phyloP scores from a whole-genome alignment of 148 eudicot genomes.

The Cornus controversa region DNA sequence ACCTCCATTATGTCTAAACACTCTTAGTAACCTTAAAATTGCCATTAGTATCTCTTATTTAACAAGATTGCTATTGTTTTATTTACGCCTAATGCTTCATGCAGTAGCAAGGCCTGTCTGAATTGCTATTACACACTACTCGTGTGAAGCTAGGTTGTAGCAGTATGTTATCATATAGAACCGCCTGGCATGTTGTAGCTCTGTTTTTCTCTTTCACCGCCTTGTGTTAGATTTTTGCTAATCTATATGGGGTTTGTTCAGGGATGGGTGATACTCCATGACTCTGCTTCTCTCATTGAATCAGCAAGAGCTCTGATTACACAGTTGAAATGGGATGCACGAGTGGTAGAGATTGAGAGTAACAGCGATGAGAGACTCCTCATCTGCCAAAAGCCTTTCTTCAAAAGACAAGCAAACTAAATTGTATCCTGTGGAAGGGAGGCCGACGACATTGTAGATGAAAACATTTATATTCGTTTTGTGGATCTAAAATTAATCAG shows the following conservation, averaged over 20 bases:
- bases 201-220: not conserved
- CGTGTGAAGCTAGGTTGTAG: not conserved
- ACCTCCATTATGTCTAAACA: no score
- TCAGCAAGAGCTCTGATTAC: slow-evolving; percentile 67
- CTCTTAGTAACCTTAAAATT: no score
- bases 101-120: not conserved
- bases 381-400: slow-evolving; percentile 89
- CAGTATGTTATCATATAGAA: not conserved
- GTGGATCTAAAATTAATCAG: slow-evolving; percentile 15
- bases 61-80: not conserved
- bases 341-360: slow-evolving; percentile 77
- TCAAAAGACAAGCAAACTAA: slow-evolving; percentile 61
- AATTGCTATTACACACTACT: not conserved
- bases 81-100: not conserved
- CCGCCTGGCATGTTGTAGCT: not conserved
- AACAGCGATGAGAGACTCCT: slow-evolving; percentile 82
- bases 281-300: slow-evolving; percentile 63
- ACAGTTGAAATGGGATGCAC: slow-evolving; percentile 88
- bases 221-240: slow-evolving; percentile 9
- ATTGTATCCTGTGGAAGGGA: not conserved
- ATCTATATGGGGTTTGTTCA: slow-evolving; percentile 28
- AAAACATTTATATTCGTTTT: slow-evolving; percentile 28
- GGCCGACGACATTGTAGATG: slow-evolving; percentile 14
- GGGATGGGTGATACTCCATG: slow-evolving; percentile 95
- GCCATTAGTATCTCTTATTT: no score